Percentiles rank a stretch among this genome's conserved stretches.
Conservation (phyloP, 208 protist genomes). For the Borovskyia barvae region DNA sequence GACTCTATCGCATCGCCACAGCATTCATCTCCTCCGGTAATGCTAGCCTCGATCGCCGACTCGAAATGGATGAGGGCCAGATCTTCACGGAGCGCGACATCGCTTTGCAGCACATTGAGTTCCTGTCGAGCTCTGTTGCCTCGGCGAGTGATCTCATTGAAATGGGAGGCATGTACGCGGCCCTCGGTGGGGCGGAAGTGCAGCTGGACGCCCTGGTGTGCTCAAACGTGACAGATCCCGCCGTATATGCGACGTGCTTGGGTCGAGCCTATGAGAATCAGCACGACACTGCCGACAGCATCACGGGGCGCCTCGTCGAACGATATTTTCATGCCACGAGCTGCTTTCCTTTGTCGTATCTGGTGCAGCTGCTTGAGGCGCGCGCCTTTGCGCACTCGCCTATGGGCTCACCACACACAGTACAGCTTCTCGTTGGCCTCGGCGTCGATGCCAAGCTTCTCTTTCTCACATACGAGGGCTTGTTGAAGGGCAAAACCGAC, state of each 20-base stretch:
- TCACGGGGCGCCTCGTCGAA: conserved; percentile 60
- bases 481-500: conserved; percentile 53
- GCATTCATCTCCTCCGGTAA: conserved; percentile 64
- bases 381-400: conserved; percentile 37
- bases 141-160: conserved; percentile 55
- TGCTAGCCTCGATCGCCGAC: conserved; percentile 35
- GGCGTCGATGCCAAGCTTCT: conserved; percentile 67
- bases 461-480: conserved; percentile 56
- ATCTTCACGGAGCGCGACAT: conserved; percentile 64
- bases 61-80: conserved; percentile 37
- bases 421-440: conserved; percentile 63
- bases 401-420: conserved; percentile 40
- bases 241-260: conserved; percentile 61
- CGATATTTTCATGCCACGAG: conserved; percentile 44
- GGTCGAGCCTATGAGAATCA: conserved; percentile 50
- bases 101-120: conserved; percentile 59
- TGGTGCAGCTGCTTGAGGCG: conserved; percentile 72
- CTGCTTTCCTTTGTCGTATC: conserved; percentile 61
- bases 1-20: conserved; percentile 53
- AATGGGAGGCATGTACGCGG: conserved; percentile 74
- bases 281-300: conserved; percentile 41
- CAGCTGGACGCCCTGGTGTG: conserved; percentile 75
- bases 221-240: conserved; percentile 55
- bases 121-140: conserved; percentile 56
- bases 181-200: conserved; percentile 81